Evolutionary conservation across 768 basidiomycete species (phyloP).

Genomic region (Tylopilus vinaceipallidus): DNA sequence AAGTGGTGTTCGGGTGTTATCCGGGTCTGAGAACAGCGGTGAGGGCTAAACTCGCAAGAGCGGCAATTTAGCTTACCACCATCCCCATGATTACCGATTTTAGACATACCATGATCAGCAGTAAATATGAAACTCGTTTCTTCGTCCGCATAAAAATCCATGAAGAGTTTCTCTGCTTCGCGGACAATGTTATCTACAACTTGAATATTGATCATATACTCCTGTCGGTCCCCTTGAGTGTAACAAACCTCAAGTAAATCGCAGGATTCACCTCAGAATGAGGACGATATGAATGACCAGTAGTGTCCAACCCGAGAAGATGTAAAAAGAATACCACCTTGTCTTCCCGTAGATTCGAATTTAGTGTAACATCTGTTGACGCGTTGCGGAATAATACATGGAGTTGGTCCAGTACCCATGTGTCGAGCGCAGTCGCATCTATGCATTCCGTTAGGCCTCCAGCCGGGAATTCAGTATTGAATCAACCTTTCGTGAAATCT

Average conservation of each 20-base stretch:
- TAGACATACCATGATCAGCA: conserved; percentile 90
- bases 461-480: not conserved
- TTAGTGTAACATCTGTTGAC: conserved; percentile 46
- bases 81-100: conserved; percentile 86
- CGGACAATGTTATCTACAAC: conserved; percentile 75
- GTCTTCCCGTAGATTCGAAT: conserved; percentile 50
- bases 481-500: conserved; percentile 79
- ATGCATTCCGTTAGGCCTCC: not conserved
- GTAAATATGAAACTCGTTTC: conserved; percentile 79
- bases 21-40: conserved; percentile 59
- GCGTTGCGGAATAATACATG: conserved; percentile 60
- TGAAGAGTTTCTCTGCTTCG: conserved; percentile 59
- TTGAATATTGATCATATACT: conserved; percentile 84
- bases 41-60: conserved; percentile 2
- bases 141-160: conserved; percentile 62
- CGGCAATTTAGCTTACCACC: conserved; percentile 52
- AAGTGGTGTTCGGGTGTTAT: conserved; percentile 83
- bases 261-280: conserved; percentile 60
- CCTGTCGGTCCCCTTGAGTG: conserved; percentile 38
- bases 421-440: conserved; percentile 78
- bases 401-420: conserved; percentile 79
- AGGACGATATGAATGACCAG: conserved; percentile 83
- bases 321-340: conserved; percentile 82
- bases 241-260: not conserved
- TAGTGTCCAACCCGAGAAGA: conserved; percentile 80